phyloP scores from a whole-genome alignment of 2,329 filamentous ascomycete genomes.

The Phoma sp. region DNA sequence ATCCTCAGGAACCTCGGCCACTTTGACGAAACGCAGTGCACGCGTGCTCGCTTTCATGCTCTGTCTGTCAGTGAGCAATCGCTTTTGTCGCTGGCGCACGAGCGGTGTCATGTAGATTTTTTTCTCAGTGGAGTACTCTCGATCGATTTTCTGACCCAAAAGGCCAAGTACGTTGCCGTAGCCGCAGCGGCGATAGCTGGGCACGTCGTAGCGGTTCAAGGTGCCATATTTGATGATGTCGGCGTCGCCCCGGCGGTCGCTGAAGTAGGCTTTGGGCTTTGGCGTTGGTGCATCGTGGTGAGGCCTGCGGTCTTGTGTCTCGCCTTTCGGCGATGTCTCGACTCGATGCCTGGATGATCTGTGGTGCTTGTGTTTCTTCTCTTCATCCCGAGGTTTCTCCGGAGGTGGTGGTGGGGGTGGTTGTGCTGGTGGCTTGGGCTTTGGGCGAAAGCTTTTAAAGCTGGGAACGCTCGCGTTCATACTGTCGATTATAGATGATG shows the following conservation, averaged over 20 bases:
- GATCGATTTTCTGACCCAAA: conserved; percentile 69
- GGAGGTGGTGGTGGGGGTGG: conserved; percentile 9
- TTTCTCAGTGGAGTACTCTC: conserved; percentile 63
- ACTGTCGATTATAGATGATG: neutral
- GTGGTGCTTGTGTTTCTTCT: conserved; percentile 20
- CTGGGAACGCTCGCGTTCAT: conserved; percentile 63
- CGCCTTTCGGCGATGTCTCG: conserved; percentile 47
- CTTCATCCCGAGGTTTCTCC: conserved; percentile 14
- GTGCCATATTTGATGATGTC: conserved; percentile 77
- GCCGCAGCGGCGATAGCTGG: conserved; percentile 72
- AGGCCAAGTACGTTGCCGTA: conserved; percentile 75
- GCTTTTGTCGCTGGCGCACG: conserved; percentile 53
- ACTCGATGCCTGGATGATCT: conserved; percentile 14
- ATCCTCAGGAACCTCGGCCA: conserved; percentile 2
- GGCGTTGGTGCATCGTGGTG: too few species aligned
- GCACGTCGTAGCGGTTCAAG: conserved; percentile 74
- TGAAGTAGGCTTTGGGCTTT: conserved; percentile 27
- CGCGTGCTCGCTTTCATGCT: conserved; percentile 30
- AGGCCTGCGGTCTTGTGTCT: neutral
- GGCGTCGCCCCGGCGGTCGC: conserved; percentile 77
- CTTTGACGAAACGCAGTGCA: conserved; percentile 36
- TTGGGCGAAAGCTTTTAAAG: conserved; percentile 76
- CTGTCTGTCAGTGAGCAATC: conserved; percentile 50
- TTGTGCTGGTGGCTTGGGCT: conserved; percentile 34
- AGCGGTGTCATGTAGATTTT: conserved; percentile 45